Evolutionary conservation across 345 rosid genomes (phyloP), one percentile per base, ranked within the genome.

Genomic region (Camelina hispida): DNA sequence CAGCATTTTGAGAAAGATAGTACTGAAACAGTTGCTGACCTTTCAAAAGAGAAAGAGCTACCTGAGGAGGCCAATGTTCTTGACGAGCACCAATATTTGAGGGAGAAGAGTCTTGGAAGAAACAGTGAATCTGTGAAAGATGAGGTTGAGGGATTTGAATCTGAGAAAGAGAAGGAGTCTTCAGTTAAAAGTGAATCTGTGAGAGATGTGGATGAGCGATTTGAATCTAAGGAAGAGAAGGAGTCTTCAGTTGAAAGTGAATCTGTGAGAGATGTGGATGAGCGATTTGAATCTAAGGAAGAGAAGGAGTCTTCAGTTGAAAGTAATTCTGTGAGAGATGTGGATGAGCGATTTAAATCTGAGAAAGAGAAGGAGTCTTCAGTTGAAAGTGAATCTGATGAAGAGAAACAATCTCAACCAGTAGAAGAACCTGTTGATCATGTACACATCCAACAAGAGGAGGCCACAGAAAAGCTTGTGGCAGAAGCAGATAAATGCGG

Each of bases 261-360:
- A 58, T 32, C 42, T 68, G 81, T 35, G 47, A 62, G 83, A 65
- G 84, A 77, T 76, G 87, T 30, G 56, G 75, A 68, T 25, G 72
- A 83, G 68, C n/a, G 56, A 48, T 1, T 1, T 68, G 80, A 83
- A 32, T 47, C 53, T 54, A 77, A 44, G 17, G 72, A 83, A 59
- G 84, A 81, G 51, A 80, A 46, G 67, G 78, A 78, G 20, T 56
- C 22, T 18, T 47, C 35, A 52, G 57, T 15, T 64, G 78, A 76
- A 59, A 83, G 81, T 69, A 79, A 78, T 51, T 32, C 42, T 68
- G 81, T 35, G 47, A 61, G 83, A 65, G 85, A 79, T 74, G 87
- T 30, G 56, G 74, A 68, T 25, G 72, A 83, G 68, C n/a, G 56
- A 48, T 1, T 1, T 68, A 79, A 83, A 32, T 47, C 53, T 54